These are phyloP conservation scores for Botrytis pseudocinerea DNA, from an alignment of 2,329 filamentous ascomycete genomes.

Conservation along the genomic window DNA sequence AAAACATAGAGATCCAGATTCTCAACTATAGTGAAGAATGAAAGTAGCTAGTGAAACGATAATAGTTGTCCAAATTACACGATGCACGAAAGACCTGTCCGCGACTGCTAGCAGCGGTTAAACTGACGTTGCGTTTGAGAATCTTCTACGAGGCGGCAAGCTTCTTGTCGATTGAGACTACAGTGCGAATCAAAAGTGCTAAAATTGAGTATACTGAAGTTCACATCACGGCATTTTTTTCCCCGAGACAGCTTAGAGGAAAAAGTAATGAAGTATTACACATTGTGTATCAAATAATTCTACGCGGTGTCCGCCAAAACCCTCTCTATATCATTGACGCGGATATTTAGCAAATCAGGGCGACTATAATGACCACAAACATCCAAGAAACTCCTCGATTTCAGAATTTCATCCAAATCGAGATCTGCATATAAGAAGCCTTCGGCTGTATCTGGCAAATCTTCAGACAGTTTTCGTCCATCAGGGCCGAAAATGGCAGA, in stretches of 20 bases:
- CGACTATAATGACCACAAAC: slow-evolving; percentile 33
- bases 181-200: not conserved
- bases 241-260: not conserved
- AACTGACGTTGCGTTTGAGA: not conserved
- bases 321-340: slow-evolving; percentile 29
- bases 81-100: not conserved
- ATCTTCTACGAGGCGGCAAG: not conserved
- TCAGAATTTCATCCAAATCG: slow-evolving; percentile 30
- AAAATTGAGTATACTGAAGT: not conserved
- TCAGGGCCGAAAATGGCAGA: slow-evolving; percentile 57
- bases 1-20: not conserved
- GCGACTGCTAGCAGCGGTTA: no score
- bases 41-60: not conserved
- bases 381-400: slow-evolving; percentile 32
- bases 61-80: not conserved
- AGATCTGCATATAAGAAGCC: slow-evolving; percentile 52
- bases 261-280: not conserved
- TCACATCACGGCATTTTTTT: not conserved
- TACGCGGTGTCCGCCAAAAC: not conserved
- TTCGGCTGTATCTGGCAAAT: slow-evolving; percentile 52
- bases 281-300: not conserved
- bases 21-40: not conserved
- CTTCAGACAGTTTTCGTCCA: slow-evolving; percentile 45
- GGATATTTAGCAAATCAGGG: slow-evolving; percentile 34
- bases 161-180: not conserved